Evolutionary conservation across 805 yeast genomes (phyloP).

Genomic region (Candida rishiriensis): DNA sequence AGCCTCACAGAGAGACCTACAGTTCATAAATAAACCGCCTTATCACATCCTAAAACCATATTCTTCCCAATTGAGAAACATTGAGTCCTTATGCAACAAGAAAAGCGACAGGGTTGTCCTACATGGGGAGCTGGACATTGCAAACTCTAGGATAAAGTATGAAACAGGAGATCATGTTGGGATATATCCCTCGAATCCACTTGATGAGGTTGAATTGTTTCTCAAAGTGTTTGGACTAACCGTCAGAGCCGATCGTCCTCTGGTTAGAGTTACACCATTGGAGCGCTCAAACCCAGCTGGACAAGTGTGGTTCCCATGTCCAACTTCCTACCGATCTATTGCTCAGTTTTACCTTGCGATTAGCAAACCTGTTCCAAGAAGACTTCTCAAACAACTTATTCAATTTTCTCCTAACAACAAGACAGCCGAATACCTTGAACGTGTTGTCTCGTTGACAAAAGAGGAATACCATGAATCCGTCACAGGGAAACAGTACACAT

Average conservation of each 20-base stretch:
- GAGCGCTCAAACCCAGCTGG: constrained; percentile 58
- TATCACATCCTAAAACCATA: constrained; percentile 46
- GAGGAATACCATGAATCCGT: too few species aligned
- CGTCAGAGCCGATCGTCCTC: constrained; percentile 37
- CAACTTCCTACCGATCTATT: too few species aligned
- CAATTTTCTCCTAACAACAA: too few species aligned
- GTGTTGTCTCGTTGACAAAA: too few species aligned
- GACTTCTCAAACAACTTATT: too few species aligned
- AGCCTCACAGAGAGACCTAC: constrained; percentile 11
- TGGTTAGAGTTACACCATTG: constrained; percentile 56
- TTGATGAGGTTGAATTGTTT: constrained; percentile 60
- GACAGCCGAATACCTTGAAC: too few species aligned
- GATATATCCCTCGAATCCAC: constrained; percentile 78
- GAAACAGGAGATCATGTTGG: constrained; percentile 94
- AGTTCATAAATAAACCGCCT: constrained; percentile 17
- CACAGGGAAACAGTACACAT: too few species aligned
- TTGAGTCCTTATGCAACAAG: constrained; percentile 60
- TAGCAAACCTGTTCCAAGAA: too few species aligned
- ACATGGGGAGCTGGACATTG: constrained; percentile 74
- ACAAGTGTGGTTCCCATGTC: constrained; percentile 21
- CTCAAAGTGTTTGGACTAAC: constrained; percentile 54
- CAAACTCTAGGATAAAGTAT: constrained; percentile 66
- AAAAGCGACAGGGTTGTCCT: constrained; percentile 59
- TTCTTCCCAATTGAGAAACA: constrained; percentile 51
- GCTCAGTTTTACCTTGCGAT: too few species aligned